Evolutionary conservation across 768 basidiomycete genomes (phyloP).

Genomic region (Suillus spraguei): DNA sequence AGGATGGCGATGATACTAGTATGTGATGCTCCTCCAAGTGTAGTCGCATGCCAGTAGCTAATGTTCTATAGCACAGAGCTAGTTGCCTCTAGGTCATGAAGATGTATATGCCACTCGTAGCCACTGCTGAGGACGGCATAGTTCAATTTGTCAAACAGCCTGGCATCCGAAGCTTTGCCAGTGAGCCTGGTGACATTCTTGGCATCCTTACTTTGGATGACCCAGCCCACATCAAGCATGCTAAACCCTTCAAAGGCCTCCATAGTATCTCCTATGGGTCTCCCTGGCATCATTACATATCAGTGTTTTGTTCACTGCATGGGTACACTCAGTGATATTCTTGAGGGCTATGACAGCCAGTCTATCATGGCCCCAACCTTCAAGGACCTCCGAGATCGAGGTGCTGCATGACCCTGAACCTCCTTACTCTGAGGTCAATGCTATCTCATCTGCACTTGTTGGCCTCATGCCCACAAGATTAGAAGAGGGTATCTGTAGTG

Average conservation of each 20-base stretch:
- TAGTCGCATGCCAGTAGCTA: not conserved
- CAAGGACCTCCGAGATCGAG: slow-evolving; percentile 82
- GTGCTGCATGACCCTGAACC: slow-evolving; percentile 85
- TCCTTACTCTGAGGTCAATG: slow-evolving; percentile 82
- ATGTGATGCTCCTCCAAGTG: slow-evolving; percentile 23
- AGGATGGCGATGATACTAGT: slow-evolving; percentile 73
- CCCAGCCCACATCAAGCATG: slow-evolving; percentile 94
- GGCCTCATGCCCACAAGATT: slow-evolving; percentile 93
- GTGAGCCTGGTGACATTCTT: slow-evolving; percentile 94
- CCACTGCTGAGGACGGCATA: slow-evolving; percentile 90
- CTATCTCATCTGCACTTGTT: slow-evolving; percentile 85
- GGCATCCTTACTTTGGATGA: slow-evolving; percentile 97
- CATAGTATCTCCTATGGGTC: slow-evolving; percentile 89
- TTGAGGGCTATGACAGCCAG: slow-evolving; percentile 97
- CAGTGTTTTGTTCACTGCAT: slow-evolving; percentile 80
- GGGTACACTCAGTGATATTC: slow-evolving; percentile 82
- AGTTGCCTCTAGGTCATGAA: slow-evolving; percentile 77
- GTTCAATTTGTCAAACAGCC: slow-evolving; percentile 98
- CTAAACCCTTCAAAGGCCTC: slow-evolving; percentile 96
- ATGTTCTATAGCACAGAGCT: slow-evolving; percentile 54
- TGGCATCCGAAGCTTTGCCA: slow-evolving; percentile 94
- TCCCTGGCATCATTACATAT: slow-evolving; percentile 81
- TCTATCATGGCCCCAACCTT: slow-evolving; percentile 84
- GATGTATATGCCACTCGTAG: slow-evolving; percentile 99
- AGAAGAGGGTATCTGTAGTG: slow-evolving; percentile 82